These are phyloP conservation scores for Pezicula carpinea DNA, from an alignment of 2,329 filamentous ascomycete species.

Conservation along the genomic window DNA sequence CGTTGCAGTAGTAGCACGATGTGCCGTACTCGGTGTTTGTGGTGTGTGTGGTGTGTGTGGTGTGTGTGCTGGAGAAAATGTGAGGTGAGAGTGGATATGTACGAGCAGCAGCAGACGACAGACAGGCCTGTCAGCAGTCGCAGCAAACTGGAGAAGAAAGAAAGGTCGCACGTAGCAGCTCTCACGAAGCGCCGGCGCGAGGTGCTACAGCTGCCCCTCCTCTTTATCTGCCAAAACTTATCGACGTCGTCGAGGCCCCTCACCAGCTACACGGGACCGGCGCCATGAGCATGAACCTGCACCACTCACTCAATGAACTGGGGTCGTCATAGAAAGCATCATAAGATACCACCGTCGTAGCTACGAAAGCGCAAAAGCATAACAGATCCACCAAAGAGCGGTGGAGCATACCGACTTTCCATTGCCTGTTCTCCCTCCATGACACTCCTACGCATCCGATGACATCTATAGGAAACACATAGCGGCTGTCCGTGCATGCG, in stretches of 20 bases:
- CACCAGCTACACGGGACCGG: too few species aligned
- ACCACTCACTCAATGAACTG: too few species aligned
- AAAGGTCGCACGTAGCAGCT: too few species aligned
- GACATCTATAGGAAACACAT: neutral
- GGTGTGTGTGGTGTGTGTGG: neutral
- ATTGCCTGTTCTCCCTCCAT: too few species aligned
- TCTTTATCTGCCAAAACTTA: too few species aligned
- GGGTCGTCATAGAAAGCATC: neutral
- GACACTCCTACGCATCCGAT: neutral
- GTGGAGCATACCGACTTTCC: conserved; percentile 6
- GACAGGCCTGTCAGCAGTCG: neutral
- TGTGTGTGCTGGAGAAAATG: neutral
- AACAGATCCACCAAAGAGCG: conserved; percentile 16
- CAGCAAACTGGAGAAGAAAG: neutral
- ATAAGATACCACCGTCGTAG: neutral
- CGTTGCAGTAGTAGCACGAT: neutral
- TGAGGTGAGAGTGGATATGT: neutral
- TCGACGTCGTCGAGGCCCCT: too few species aligned
- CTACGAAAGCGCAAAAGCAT: neutral
- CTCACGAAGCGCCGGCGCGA: neutral
- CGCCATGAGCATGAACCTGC: too few species aligned
- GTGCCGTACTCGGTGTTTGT: neutral
- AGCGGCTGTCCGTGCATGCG: neutral
- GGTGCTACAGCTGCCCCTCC: neutral
- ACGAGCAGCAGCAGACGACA: neutral